Base-by-base conservation (phyloP, 208 protist genomes). In the Crithidia expoeki region DNA sequence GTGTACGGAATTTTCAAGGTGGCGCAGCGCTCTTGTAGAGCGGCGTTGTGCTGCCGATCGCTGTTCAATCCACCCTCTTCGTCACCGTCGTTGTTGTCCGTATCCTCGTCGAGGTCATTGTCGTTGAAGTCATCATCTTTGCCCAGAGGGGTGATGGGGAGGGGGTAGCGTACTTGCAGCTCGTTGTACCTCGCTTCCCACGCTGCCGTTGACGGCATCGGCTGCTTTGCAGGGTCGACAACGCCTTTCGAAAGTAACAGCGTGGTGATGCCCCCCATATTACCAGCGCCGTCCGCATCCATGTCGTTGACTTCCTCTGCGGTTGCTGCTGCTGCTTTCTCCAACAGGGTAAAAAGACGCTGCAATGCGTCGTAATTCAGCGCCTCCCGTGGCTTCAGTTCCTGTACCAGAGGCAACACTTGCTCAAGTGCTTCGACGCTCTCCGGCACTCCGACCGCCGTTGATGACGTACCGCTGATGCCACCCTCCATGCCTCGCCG, bases 301-400 rank as follows among this genome's bases (percentile, higher is more conserved):
- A 21, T 17, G 42, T 47, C 42, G 42, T 47, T 17, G 9, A 47
- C 5, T 28, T 49, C 38, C 7, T 33, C 34, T 14, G 6, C 61
- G 25, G 27, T 65, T 25, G 55, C 23, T n/a, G 25, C 50, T 6
- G 58, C 72, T 25, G 84, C 61, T 6, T 81, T 46, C n/a, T 75
- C 53, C 51, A 88, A 74, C 9, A 93, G 19, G n/a, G 63, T 67
- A 30, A 71, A 62, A 4, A 95, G 81, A 16, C 79, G 79, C 51
- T 65, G 71, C 46, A 86, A 74, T n/a, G 79, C 81, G 27, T 93
- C 87, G 74, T 83, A 95, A 69, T 61, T 77, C 61, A 95, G 61
- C 14, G 74, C 53, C 23, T 76, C 68, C 25, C 71, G 76, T 9
- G 89, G 89, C 68, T 86, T 81, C 55, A 93, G 12, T 36, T 80